A percentile compares a stretch with the other conserved stretches of the same genome.
Evolutionary conservation across 2,329 filamentous ascomycete species (phyloP).

Genomic region (Apiospora sp.): DNA sequence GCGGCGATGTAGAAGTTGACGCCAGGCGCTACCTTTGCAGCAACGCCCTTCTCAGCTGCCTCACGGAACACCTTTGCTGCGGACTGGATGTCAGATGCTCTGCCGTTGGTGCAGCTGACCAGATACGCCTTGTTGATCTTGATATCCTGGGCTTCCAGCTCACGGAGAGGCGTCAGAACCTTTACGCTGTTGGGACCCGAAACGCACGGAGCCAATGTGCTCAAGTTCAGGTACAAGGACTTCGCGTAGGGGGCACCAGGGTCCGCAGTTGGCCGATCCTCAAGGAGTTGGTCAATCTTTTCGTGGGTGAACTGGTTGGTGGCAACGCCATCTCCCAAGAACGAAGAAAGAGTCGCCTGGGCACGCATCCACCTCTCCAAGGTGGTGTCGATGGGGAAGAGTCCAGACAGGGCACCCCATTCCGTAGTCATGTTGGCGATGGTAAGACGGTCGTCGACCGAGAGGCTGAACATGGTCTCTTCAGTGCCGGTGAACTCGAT

Average conservation of each 20-base stretch:
- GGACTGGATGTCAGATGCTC: conserved; percentile 80
- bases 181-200: conserved; percentile 93
- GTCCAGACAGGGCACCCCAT: conserved; percentile 78
- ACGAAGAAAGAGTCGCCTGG: conserved; percentile 77
- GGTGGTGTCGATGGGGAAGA: conserved; percentile 82
- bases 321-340: conserved; percentile 60
- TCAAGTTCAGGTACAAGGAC: conserved; percentile 80
- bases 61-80: conserved; percentile 88
- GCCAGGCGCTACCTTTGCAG: conserved; percentile 75
- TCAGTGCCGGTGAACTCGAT: conserved; percentile 88
- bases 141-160: conserved; percentile 79
- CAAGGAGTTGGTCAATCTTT: conserved; percentile 75
- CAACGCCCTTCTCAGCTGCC: conserved; percentile 69
- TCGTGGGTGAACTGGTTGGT: conserved; percentile 74
- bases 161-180: conserved; percentile 77
- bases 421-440: conserved; percentile 85
- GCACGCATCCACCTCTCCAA: conserved; percentile 77
- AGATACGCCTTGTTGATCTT: conserved; percentile 85
- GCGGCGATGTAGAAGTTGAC: conserved; percentile 92
- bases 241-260: conserved; percentile 84
- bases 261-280: conserved; percentile 74
- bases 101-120: conserved; percentile 88
- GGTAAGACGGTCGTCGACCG: conserved; percentile 76
- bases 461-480: conserved; percentile 76
- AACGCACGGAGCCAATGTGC: conserved; percentile 83